A percentile compares a stretch with the other conserved stretches of the same genome.
phyloP scores from a whole-genome alignment of 2,329 filamentous ascomycete genomes.

The Cadophora sp. region DNA sequence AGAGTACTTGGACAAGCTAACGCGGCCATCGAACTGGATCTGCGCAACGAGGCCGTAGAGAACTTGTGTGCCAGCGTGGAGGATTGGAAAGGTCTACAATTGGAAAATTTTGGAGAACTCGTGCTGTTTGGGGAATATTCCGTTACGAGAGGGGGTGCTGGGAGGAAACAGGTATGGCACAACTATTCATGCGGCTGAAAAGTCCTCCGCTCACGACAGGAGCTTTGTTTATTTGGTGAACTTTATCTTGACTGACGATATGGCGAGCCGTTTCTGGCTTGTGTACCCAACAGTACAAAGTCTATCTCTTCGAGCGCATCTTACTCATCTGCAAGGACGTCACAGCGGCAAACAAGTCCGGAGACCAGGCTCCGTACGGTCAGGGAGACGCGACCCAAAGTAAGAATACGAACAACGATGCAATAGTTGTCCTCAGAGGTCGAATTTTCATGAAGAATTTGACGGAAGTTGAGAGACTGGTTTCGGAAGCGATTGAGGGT shows the following conservation, averaged over 20 bases:
- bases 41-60: background rate
- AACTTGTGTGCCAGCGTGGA: background rate
- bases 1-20: background rate
- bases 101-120: background rate
- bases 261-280: background rate
- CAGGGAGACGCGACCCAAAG: background rate
- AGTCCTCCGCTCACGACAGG: background rate
- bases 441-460: no score
- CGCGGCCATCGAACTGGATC: background rate
- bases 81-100: background rate
- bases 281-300: background rate
- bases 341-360: background rate
- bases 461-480: no score
- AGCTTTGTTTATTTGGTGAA: no score
- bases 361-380: background rate
- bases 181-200: background rate
- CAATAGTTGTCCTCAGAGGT: no score
- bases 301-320: background rate
- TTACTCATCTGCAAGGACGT: background rate
- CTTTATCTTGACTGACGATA: no score
- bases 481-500: no score
- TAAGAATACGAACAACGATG: background rate
- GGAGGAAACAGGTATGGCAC: background rate
- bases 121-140: background rate
- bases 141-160: background rate